Base-by-base conservation (phyloP, 768 basidiomycete genomes). In the Albatrellus ellisii region DNA sequence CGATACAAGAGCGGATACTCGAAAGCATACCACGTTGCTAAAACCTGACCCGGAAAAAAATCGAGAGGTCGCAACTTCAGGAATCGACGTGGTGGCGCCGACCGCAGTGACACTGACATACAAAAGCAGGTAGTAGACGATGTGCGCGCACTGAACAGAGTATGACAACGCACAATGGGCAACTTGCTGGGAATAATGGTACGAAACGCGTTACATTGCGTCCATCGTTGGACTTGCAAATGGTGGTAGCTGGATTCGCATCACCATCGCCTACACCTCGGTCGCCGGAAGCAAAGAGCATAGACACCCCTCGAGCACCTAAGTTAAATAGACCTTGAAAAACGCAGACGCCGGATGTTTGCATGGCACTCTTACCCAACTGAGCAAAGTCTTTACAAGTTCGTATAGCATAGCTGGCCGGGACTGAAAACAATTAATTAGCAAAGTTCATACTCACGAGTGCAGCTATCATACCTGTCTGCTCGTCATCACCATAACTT, bases 21-120 rank as follows among this genome's bases (percentile, higher is more conserved):
- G 17, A 7, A 10, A 12, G 64, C 69, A 48, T 10, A 80, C 79
- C 38, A 74, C 70, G 47, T 81, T 64, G 54, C 79, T 81, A 61
- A 84, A 86, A 2, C 82, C 81, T 26, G 82, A 82, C 1, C 79
- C 78, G 10, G 78, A 81, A 62, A 82, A 78, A 47, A 40, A n/a
- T n/a, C n/a, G n/a, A n/a, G n/a, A 55, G 0, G 68, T 70, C 0
- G 73, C 74, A 11, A 64, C 64, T 55, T 86, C 82, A 0, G 78
- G 80, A 38, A 79, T 59, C 29, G 59, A 46, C 18, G 56, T 57
- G 1, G 82, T 84, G 7, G 73, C 83, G 6, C 83, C 83, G 2
- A 87, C 81, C 2, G 77, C 47, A 3, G 83, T 87, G 15, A 83
- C 77, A 47, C 81, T 84, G 18, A 6, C 20, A 21, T 6, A 25